phyloP scores from a whole-genome alignment of 208 protist genomes.

The Porcisia deanei region DNA sequence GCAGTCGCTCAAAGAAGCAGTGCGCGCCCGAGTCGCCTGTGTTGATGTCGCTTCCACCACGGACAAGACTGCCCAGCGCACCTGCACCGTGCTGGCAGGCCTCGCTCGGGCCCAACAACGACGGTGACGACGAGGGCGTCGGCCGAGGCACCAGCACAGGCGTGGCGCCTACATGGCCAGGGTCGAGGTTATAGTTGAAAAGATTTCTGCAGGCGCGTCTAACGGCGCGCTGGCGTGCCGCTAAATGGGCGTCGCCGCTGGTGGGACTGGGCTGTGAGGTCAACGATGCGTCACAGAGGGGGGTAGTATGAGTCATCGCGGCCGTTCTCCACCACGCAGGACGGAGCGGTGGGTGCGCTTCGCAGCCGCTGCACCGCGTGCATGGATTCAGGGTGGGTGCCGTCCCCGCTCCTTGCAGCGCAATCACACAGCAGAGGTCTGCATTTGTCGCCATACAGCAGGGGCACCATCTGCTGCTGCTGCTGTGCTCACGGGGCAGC shows the following conservation, averaged over 20 bases:
- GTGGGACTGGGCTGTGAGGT: background rate
- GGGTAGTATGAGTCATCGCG: background rate
- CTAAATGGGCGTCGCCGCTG: background rate
- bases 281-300: background rate
- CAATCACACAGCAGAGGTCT: background rate
- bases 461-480: background rate
- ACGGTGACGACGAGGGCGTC: background rate
- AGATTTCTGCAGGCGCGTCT: background rate
- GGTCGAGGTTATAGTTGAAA: too few species aligned
- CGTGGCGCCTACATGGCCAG: background rate
- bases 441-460: background rate
- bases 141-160: background rate
- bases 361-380: background rate
- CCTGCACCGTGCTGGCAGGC: background rate
- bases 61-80: background rate
- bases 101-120: background rate
- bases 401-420: background rate
- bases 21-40: background rate
- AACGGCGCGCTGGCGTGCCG: background rate
- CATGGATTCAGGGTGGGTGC: background rate
- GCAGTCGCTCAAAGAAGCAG: conserved; percentile 4
- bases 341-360: background rate
- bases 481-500: background rate
- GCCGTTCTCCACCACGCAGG: conserved; percentile 11
- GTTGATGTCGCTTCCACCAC: background rate